Percentiles rank a stretch among this genome's conserved stretches.
These are phyloP conservation scores for Solanum infundibuliforme DNA, from an alignment of 257 asterid species.

Conservation along the genomic window DNA sequence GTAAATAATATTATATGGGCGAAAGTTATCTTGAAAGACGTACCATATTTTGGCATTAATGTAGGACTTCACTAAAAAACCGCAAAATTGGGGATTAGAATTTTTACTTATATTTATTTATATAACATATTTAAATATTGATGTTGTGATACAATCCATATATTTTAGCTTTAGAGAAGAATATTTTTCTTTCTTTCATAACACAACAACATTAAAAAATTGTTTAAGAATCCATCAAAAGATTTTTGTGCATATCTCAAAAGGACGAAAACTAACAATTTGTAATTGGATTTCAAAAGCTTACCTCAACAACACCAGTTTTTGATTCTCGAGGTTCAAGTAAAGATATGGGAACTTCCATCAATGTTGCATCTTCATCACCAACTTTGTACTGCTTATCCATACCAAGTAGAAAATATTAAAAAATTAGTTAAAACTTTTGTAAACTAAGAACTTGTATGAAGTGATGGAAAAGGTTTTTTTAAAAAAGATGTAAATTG, in stretches of 20 bases:
- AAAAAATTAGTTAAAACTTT: background rate
- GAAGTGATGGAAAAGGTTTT: background rate
- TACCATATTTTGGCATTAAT: too few relatives aligned
- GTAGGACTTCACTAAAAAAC: too few relatives aligned
- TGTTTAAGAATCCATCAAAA: background rate
- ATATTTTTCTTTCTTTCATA: background rate
- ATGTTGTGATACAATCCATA: background rate
- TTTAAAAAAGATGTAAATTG: fast-evolving
- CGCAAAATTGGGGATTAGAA: too few relatives aligned
- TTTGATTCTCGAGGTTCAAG: background rate
- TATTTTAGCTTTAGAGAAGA: background rate
- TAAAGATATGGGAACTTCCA: background rate
- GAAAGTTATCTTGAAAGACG: too few relatives aligned
- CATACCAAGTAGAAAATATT: background rate
- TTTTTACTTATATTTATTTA: too few relatives aligned
- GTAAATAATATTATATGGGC: too few relatives aligned
- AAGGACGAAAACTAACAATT: background rate
- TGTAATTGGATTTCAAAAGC: background rate
- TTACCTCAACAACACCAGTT: background rate
- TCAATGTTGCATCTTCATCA: background rate
- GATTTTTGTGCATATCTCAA: background rate
- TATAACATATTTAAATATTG: background rate
- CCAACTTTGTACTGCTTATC: background rate
- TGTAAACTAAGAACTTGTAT: background rate
- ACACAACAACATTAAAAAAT: background rate